Evolutionary conservation across 352 stramenopile genomes (phyloP).

Genomic region (Globisporangium splendens): DNA sequence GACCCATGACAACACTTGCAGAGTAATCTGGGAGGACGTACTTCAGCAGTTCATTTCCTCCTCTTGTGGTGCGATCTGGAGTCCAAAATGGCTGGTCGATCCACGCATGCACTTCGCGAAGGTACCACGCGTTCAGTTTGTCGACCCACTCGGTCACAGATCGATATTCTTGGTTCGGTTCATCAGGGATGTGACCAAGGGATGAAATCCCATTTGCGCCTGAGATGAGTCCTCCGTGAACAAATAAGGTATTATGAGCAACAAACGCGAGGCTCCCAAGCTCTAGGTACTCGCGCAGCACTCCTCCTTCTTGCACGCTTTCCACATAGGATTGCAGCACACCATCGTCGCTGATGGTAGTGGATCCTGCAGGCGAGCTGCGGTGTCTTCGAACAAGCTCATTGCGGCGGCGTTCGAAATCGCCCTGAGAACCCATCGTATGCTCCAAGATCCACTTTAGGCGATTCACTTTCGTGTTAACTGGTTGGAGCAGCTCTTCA

Average conservation of each 20-base stretch:
- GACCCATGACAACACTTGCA: constrained; percentile 72
- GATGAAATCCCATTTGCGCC: constrained; percentile 32
- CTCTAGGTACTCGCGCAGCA: constrained; percentile 84
- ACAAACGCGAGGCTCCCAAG: constrained; percentile 76
- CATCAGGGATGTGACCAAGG: constrained; percentile 72
- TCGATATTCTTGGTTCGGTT: constrained; percentile 23
- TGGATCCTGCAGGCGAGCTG: neutral
- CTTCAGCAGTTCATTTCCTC: constrained; percentile 62
- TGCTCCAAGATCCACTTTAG: constrained; percentile 89
- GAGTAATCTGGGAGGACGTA: constrained; percentile 64
- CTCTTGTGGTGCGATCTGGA: constrained; percentile 41
- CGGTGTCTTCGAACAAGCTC: constrained; percentile 52
- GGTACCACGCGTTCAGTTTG: constrained; percentile 84
- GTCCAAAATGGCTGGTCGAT: constrained; percentile 76
- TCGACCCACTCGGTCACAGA: constrained; percentile 55
- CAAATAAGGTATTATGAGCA: constrained; percentile 88
- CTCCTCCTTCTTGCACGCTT: constrained; percentile 69
- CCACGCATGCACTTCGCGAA: constrained; percentile 70
- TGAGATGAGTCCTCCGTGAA: constrained; percentile 88
- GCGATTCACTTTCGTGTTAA: constrained; percentile 79
- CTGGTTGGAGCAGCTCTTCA: constrained; percentile 18
- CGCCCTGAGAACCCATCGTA: constrained; percentile 88
- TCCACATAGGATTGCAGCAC: constrained; percentile 78
- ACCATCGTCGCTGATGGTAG: constrained; percentile 57
- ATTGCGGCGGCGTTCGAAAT: constrained; percentile 84